Evolutionary conservation across 495 filamentous ascomycete genomes (phyloP).

Genomic region (Hyaloscypha finlandica): DNA sequence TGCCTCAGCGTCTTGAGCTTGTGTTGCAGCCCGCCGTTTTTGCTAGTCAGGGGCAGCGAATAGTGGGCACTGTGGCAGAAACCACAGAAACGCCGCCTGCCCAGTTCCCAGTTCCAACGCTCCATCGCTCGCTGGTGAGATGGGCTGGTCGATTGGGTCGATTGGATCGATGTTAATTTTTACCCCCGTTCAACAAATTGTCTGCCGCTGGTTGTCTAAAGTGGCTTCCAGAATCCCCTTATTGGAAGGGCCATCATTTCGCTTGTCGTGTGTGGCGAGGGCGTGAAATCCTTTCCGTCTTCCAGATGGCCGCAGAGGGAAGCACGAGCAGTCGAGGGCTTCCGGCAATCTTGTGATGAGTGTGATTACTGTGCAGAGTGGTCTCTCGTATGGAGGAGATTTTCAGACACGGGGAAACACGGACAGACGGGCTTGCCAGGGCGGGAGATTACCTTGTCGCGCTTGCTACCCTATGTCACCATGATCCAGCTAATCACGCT

Average conservation of each 20-base stretch:
- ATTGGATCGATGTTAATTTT: background rate
- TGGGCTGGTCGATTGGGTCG: background rate
- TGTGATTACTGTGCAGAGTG: background rate
- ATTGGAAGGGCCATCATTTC: background rate
- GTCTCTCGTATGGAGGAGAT: background rate
- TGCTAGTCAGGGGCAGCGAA: slow-evolving; percentile 8
- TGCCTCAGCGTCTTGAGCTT: background rate
- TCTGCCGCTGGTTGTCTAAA: background rate
- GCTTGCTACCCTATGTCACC: background rate
- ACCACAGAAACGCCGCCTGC: background rate
- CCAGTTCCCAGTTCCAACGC: background rate
- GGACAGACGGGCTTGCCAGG: background rate
- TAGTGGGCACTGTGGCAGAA: background rate
- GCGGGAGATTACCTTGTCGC: slow-evolving; percentile 1
- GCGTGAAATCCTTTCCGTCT: background rate
- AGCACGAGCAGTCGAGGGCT: background rate
- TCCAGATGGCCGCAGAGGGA: background rate
- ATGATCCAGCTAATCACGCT: slow-evolving; percentile 2
- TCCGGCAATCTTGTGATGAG: background rate
- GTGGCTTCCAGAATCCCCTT: background rate
- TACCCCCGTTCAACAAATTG: background rate
- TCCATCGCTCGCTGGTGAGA: background rate
- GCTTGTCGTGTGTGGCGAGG: background rate
- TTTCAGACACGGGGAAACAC: background rate
- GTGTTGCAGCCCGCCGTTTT: background rate